phyloP scores from a whole-genome alignment of 148 eudicot species.

The Polygonum maritimum region DNA sequence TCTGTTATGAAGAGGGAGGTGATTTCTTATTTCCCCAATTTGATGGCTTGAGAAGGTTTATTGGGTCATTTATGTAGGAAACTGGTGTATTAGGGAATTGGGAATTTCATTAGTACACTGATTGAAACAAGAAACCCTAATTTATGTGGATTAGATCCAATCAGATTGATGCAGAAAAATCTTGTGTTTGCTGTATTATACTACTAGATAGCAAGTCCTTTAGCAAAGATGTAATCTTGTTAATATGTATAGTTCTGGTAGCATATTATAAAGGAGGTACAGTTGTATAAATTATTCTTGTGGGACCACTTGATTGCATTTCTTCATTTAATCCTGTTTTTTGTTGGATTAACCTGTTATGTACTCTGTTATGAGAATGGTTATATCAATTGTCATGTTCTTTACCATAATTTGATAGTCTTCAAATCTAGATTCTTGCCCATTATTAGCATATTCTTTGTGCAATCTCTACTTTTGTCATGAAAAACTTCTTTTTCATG shows the following conservation, averaged over 20 bases:
- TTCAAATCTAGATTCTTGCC: too few relatives aligned
- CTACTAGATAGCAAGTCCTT: not conserved
- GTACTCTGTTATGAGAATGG: not conserved
- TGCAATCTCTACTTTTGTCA: too few relatives aligned
- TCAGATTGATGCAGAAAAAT: conserved; percentile 8
- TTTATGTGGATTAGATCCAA: conserved; percentile 14
- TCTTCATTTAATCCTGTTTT: not conserved
- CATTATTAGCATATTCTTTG: too few relatives aligned
- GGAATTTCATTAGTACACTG: not conserved
- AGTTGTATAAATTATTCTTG: not conserved
- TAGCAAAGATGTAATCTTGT: too few relatives aligned
- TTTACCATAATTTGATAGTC: too few relatives aligned
- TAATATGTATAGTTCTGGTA: not conserved
- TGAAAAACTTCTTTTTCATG: too few relatives aligned
- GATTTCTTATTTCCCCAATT: not conserved
- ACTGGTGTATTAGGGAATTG: not conserved
- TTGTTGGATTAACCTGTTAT: not conserved
- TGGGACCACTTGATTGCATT: not conserved
- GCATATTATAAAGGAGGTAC: not conserved
- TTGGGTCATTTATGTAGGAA: not conserved
- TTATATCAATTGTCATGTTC: not conserved
- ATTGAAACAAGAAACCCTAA: not conserved
- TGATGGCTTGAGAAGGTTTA: not conserved
- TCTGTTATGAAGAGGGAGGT: not conserved
- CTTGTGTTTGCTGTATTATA: conserved; percentile 17